Percentiles rank a stretch among this genome's conserved stretches.
Evolutionary conservation across 2,329 filamentous ascomycete species (phyloP).

Genomic region (Nemania sp.): DNA sequence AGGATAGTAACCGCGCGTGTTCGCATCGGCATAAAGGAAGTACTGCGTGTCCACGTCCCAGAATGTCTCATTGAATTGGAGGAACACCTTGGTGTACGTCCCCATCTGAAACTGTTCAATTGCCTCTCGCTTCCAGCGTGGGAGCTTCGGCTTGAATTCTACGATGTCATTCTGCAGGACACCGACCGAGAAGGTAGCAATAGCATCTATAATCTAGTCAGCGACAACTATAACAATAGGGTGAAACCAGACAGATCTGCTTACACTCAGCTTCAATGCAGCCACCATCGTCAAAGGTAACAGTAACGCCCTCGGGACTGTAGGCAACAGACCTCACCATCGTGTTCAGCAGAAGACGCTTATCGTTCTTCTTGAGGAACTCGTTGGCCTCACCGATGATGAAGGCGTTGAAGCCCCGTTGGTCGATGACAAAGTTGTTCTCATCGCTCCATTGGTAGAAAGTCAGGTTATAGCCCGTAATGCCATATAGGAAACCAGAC

Average conservation of each 20-base stretch:
- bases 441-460: slow-evolving; percentile 72
- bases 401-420: slow-evolving; percentile 70
- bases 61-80: slow-evolving; percentile 75
- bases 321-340: slow-evolving; percentile 68
- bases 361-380: slow-evolving; percentile 68
- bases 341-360: slow-evolving; percentile 68
- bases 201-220: slow-evolving; percentile 57
- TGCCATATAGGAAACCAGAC: slow-evolving; percentile 66
- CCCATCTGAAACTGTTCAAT: slow-evolving; percentile 76
- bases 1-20: slow-evolving; percentile 60
- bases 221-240: slow-evolving; percentile 5
- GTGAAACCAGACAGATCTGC: slow-evolving; percentile 4
- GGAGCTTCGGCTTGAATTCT: slow-evolving; percentile 68
- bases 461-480: slow-evolving; percentile 69
- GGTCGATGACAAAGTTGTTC: slow-evolving; percentile 72
- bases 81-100: slow-evolving; percentile 79
- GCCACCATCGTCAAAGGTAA: slow-evolving; percentile 64
- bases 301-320: slow-evolving; percentile 62
- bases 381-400: slow-evolving; percentile 67
- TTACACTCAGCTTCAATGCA: slow-evolving; percentile 49
- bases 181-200: slow-evolving; percentile 76
- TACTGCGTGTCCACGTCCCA: slow-evolving; percentile 65
- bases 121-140: slow-evolving; percentile 72
- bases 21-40: slow-evolving; percentile 60
- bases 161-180: slow-evolving; percentile 73